phyloP scores from a whole-genome alignment of 495 filamentous ascomycete genomes.

The Tuber umbilicatum region DNA sequence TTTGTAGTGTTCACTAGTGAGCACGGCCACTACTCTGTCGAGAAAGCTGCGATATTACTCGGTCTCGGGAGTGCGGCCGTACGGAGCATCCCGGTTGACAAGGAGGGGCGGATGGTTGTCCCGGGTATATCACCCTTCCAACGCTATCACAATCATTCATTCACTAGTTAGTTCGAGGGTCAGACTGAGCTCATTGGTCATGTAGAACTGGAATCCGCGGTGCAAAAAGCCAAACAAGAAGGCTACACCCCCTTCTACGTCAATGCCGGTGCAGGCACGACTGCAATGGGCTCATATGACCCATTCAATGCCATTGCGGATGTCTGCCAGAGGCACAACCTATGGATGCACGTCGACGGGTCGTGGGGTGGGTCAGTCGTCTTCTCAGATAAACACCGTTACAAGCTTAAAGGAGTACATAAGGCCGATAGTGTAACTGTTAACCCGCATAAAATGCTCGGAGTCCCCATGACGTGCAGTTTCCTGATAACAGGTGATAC shows the following conservation, averaged over 20 bases:
- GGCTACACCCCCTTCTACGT: slow-evolving; percentile 85
- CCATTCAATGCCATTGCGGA: slow-evolving; percentile 64
- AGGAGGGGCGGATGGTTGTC: slow-evolving; percentile 62
- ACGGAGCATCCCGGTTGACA: slow-evolving; percentile 67
- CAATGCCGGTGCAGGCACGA: slow-evolving; percentile 91
- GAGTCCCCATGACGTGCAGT: slow-evolving; percentile 80
- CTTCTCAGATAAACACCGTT: slow-evolving; percentile 61
- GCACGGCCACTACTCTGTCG: slow-evolving; percentile 90
- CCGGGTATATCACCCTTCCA: slow-evolving; percentile 24
- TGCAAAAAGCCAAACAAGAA: slow-evolving; percentile 54
- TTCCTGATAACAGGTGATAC: slow-evolving; percentile 76
- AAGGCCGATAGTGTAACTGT: slow-evolving; percentile 73
- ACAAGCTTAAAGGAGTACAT: slow-evolving; percentile 62
- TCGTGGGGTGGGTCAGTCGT: slow-evolving; percentile 82
- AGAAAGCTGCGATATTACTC: slow-evolving; percentile 81
- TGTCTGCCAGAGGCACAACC: slow-evolving; percentile 61
- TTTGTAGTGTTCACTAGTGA: slow-evolving; percentile 84
- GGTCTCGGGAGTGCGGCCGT: slow-evolving; percentile 73
- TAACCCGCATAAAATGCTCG: slow-evolving; percentile 97
- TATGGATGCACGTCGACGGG: slow-evolving; percentile 90
- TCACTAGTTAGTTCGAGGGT: slow-evolving; percentile 9
- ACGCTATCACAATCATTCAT: background rate
- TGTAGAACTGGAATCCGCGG: slow-evolving; percentile 54
- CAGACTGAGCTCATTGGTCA: slow-evolving; percentile 14
- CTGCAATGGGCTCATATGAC: slow-evolving; percentile 85